A percentile compares a stretch with the other conserved stretches of the same genome.
These are phyloP conservation scores for Amaranthus tricolor DNA, from an alignment of 179 eudicot species.

Conservation along the genomic window DNA sequence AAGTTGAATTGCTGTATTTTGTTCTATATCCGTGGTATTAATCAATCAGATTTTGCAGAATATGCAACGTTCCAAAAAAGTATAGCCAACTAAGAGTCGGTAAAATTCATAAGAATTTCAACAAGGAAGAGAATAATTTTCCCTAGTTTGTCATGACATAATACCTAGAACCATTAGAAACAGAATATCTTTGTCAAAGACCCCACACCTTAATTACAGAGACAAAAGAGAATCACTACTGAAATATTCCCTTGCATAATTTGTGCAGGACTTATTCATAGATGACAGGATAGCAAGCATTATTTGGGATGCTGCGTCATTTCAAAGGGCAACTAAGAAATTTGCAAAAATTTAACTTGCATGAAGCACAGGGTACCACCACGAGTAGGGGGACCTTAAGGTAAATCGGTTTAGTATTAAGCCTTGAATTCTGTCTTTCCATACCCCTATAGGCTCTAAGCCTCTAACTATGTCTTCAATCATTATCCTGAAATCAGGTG, in stretches of 20 bases:
- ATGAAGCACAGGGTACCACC: background rate
- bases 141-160: constrained; percentile 22
- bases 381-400: background rate
- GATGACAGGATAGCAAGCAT: constrained; percentile 12
- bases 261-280: constrained; percentile 16
- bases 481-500: constrained; percentile 1
- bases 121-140: constrained; percentile 19
- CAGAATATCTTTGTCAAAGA: constrained; percentile 28
- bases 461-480: background rate
- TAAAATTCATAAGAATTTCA: constrained; percentile 18
- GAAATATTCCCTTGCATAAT: constrained; percentile 33
- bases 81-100: constrained; percentile 14
- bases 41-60: constrained; percentile 8
- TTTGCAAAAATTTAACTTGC: background rate
- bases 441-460: background rate
- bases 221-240: constrained; percentile 34
- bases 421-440: background rate
- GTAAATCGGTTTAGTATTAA: background rate
- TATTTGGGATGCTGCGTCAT: constrained; percentile 6
- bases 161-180: constrained; percentile 19
- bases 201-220: constrained; percentile 23
- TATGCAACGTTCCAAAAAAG: constrained; percentile 18
- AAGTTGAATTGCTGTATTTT: background rate
- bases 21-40: background rate
- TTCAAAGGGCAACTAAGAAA: background rate